Evolutionary conservation across 2,329 filamentous ascomycete species (phyloP).

Genomic region (Beauveria pseudobassiana): DNA sequence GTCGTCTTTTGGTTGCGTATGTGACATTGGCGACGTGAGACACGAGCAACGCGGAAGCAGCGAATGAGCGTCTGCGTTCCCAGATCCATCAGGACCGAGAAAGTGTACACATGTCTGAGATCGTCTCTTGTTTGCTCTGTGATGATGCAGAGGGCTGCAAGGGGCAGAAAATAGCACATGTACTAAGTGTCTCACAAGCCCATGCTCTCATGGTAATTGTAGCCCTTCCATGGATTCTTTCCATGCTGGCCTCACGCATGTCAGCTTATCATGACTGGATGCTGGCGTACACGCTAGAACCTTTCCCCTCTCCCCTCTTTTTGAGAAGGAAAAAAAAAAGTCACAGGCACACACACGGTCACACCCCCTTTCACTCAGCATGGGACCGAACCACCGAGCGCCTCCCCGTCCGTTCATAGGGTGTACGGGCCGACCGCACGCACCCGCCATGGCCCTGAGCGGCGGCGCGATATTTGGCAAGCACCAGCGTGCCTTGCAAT

Average conservation of each 20-base stretch:
- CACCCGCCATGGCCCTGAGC: no score
- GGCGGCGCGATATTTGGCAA: no score
- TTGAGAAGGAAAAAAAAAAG: not conserved
- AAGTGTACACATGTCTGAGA: not conserved
- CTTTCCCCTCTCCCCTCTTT: not conserved
- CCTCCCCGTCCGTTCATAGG: no score
- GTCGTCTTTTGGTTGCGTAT: not conserved
- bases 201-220: no score
- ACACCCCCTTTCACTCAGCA: not conserved
- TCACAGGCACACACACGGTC: not conserved
- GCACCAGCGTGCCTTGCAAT: no score
- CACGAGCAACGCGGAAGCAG: not conserved
- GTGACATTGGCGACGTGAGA: not conserved
- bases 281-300: no score
- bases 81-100: not conserved
- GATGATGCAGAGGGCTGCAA: no score
- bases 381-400: not conserved
- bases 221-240: no score
- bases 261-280: not conserved
- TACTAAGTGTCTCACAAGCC: not conserved
- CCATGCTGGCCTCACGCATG: not conserved
- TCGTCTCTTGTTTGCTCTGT: not conserved
- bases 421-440: no score
- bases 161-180: not conserved
- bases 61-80: not conserved